Conservation (phyloP, 192 early-diverging fungal genomes). For the Allomyces javanicus region DNA sequence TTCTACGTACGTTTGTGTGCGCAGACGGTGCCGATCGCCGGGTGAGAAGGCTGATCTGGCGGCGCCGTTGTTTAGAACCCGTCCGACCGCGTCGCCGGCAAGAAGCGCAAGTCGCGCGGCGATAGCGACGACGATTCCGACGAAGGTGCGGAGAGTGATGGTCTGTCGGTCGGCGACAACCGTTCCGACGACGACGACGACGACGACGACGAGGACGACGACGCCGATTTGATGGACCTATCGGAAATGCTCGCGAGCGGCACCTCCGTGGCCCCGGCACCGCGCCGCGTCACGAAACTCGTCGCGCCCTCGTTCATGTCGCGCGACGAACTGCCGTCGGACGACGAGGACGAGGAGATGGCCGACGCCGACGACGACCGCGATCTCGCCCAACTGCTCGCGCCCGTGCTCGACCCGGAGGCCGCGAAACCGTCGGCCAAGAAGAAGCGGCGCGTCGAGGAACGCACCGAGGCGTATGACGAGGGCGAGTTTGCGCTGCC, state of each 20-base stretch:
- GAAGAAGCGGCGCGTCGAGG: slow-evolving; percentile 14
- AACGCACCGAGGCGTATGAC: slow-evolving; percentile 45
- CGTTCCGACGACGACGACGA: slow-evolving; percentile 13
- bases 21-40: too few relatives aligned
- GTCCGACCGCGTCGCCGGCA: too few relatives aligned
- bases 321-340: slow-evolving; percentile 1
- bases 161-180: slow-evolving; percentile 8
- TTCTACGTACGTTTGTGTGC: not conserved
- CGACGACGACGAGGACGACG: slow-evolving; percentile 22
- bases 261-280: too few relatives aligned
- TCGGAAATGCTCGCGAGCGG: slow-evolving; percentile 13
- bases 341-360: slow-evolving; percentile 8
- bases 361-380: slow-evolving; percentile 5
- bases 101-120: not conserved
- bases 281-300: too few relatives aligned
- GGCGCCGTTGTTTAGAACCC: too few relatives aligned
- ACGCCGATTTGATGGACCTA: slow-evolving; percentile 29
- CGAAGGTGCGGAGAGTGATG: slow-evolving; percentile 13
- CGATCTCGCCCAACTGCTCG: too few relatives aligned
- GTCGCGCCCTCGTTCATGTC: not conserved
- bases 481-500: slow-evolving; percentile 55
- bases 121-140: slow-evolving; percentile 13
- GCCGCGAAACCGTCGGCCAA: too few relatives aligned
- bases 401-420: too few relatives aligned
- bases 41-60: too few relatives aligned